Evolutionary conservation across 1,139 yeast species (phyloP), one percentile per base, ranked within the genome.

Genomic region (Geotrichum australiense): DNA sequence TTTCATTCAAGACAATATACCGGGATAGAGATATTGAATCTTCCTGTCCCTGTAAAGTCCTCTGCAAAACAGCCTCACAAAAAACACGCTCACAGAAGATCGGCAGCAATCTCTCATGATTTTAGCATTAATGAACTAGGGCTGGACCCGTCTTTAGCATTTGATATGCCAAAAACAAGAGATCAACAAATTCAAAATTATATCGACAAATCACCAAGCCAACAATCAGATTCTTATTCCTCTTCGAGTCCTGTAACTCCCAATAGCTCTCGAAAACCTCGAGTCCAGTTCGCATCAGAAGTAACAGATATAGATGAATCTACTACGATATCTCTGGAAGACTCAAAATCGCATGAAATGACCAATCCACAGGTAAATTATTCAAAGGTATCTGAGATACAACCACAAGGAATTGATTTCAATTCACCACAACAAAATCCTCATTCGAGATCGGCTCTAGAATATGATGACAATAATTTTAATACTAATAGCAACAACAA

Each of bases 71-170:
- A 45, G 6, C 43, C 48, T 5, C 45, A 45, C n/a, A 41, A 48
- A 15, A 40, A 45, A 35, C 61, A 57, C 36, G 55, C 58, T 18
- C 65, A 61, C 45, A 52, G 65, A 21, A 54, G 65, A 20, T 58
- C 63, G 3, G 65, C 59, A 2, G 65, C 65, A 8, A 58, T 61
- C 8, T 55, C 59, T 15, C 51, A 50, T 29, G 59, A 55, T 38
- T 51, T 53, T 25, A 45, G 40, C 12, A 25, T 32, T 20, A 25
- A 41, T 19, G 36, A 42, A 5, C 36, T 23, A 26, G 36, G 32
- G 28, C 39, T 35, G 4, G 22, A 34, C n/a, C 23, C 36, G 11
- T 24, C 39, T 8, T 36, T 29, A 15, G 33, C 38, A 15, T 24
- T 25, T 14, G 33, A 35, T 5, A 35, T 30, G 4, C 32, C 41